Evolutionary conservation across 805 yeast species (phyloP), one percentile per base, ranked within the genome.

Genomic region (Metschnikowia bowlesiae): DNA sequence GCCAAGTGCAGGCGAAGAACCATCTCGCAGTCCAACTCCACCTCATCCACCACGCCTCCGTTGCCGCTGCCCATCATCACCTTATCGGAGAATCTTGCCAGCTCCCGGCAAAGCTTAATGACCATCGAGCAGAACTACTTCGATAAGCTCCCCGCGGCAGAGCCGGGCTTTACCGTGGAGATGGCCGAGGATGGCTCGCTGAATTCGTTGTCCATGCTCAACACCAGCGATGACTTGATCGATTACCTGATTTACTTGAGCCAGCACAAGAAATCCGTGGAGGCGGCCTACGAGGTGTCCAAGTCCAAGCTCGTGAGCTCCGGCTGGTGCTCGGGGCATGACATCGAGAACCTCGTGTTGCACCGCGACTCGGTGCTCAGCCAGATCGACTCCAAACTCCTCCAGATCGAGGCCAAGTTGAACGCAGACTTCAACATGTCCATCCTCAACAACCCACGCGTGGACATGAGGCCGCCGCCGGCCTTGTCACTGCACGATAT

Each of bases 241-340:
- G 66, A 66, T 44, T 73, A 67, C 55, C 65, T 62, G 53, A 51
- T 56, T 11, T 73, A 64, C 53, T 61, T 73, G 49, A 60, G 55
- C 26, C 61, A 65, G 48, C 74, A 71, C 55, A 71, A 69, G 52
- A 59, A 57, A 41, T 60, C 68, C 6, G 65, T 70, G 9, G 60
- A 55, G 34, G 67, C 67, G 13, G 73, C 74, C 3, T 73, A 62
- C 53, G 67, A 62, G 36, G 53, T 60, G 28, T 68, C 77, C 16
- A 67, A 59, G 46, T 54, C 59, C 39, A 63, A 69, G 46, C 63
- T 73, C 47, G 49, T 52, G 30, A 63, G 62, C 41, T 65, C 70
- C 33, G 78, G 78, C 2, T 73, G 78, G 78, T 72, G 76, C 54
- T 70, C 75, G 2, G 59, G 53, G 39, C 68, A 70, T 52, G 77